Evolutionary conservation across 805 yeast species (phyloP).

Genomic region (Yarrowia alimentaria): DNA sequence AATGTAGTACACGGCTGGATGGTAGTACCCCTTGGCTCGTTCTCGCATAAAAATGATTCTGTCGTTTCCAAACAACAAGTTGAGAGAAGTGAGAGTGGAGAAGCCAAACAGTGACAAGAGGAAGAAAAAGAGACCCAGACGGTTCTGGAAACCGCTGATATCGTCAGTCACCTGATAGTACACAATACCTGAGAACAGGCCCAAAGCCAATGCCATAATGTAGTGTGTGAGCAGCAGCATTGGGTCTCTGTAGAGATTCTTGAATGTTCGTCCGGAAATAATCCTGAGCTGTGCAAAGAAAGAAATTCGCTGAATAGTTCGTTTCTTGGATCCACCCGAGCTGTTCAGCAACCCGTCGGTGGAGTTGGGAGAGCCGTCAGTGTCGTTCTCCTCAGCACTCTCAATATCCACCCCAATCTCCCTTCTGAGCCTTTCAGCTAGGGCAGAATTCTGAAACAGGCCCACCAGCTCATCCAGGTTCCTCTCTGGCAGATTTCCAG

Average conservation of each 20-base stretch:
- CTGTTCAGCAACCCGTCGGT: constrained; percentile 8
- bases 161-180: constrained; percentile 83
- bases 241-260: constrained; percentile 90
- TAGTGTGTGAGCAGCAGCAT: constrained; percentile 83
- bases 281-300: constrained; percentile 56
- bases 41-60: constrained; percentile 88
- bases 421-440: constrained; percentile 29
- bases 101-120: constrained; percentile 89
- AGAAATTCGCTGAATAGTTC: constrained; percentile 1
- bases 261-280: constrained; percentile 81
- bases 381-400: constrained; percentile 31
- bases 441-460: constrained; percentile 35
- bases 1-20: constrained; percentile 77
- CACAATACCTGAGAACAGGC: constrained; percentile 78
- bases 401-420: constrained; percentile 33
- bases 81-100: constrained; percentile 86
- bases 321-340: neutral
- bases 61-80: constrained; percentile 78
- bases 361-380: constrained; percentile 32
- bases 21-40: constrained; percentile 90
- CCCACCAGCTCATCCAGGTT: constrained; percentile 37
- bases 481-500: constrained; percentile 13
- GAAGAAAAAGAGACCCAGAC: constrained; percentile 91
- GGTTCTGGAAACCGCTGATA: constrained; percentile 93
- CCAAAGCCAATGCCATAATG: constrained; percentile 69